Evolutionary conservation across 306 rosid species (phyloP).

Genomic region (Gastrolobium bilobum): DNA sequence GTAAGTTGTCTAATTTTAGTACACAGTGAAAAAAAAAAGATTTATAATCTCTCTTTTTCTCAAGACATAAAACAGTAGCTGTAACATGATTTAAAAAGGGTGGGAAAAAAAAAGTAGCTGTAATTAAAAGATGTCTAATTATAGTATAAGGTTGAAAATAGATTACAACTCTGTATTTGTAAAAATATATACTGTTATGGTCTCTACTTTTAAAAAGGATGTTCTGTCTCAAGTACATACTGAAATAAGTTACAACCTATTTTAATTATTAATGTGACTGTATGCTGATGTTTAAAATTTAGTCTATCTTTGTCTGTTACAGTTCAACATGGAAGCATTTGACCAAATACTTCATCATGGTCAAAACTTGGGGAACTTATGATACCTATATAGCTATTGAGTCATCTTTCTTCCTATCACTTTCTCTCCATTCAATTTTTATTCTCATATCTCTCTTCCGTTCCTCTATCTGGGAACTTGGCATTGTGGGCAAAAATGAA

Average conservation of each 20-base stretch:
- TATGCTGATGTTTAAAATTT: background rate
- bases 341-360: background rate
- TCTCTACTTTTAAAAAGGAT: conserved; percentile 26
- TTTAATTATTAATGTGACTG: background rate
- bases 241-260: background rate
- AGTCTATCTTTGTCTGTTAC: background rate
- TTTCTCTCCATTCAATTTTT: background rate
- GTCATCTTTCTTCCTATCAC: background rate
- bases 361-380: background rate
- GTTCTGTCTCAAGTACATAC: conserved; percentile 9
- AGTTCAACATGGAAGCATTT: background rate
- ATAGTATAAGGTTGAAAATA: background rate
- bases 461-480: background rate
- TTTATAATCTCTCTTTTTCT: background rate
- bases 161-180: background rate
- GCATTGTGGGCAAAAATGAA: conserved; percentile 21
- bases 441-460: background rate
- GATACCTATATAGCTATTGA: background rate
- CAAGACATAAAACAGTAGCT: background rate
- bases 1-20: conserved; percentile 18
- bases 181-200: background rate
- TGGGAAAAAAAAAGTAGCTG: background rate
- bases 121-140: conserved; percentile 36
- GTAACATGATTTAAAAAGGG: too few relatives aligned
- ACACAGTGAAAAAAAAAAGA: background rate